phyloP scores from a whole-genome alignment of 2,329 filamentous ascomycete genomes.

The Pezicula carpinea region DNA sequence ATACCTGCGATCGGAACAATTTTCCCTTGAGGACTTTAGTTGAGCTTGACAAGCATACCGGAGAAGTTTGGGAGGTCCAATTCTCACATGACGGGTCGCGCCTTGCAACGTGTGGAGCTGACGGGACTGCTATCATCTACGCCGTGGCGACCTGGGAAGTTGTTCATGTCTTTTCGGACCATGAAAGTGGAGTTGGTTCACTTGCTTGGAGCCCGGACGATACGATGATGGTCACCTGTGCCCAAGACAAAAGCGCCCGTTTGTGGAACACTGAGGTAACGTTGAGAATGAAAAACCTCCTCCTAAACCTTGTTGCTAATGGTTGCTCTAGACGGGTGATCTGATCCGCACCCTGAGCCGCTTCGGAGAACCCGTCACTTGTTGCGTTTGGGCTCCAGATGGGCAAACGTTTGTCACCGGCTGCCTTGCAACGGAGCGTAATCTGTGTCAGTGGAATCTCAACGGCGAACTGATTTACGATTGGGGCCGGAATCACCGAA shows the following conservation, averaged over 20 bases:
- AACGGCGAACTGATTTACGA: slow-evolving; percentile 57
- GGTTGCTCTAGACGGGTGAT: slow-evolving; percentile 49
- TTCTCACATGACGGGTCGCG: slow-evolving; percentile 85
- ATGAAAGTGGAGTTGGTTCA: slow-evolving; percentile 69
- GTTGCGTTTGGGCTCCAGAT: slow-evolving; percentile 84
- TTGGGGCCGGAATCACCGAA: slow-evolving; percentile 67
- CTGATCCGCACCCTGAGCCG: slow-evolving; percentile 60
- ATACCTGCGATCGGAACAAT: slow-evolving; percentile 71
- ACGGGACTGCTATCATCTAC: slow-evolving; percentile 75
- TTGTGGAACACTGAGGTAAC: slow-evolving; percentile 70
- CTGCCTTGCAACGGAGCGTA: slow-evolving; percentile 62
- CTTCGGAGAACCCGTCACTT: slow-evolving; percentile 80
- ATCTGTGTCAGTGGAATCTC: slow-evolving; percentile 68
- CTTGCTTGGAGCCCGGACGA: slow-evolving; percentile 92
- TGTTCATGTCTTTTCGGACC: slow-evolving; percentile 57
- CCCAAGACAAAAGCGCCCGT: slow-evolving; percentile 65
- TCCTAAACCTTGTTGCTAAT: slow-evolving; percentile 15
- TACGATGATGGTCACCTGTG: slow-evolving; percentile 78
- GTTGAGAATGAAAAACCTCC: slow-evolving; percentile 8
- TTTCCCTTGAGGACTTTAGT: slow-evolving; percentile 72
- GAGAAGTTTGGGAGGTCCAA: slow-evolving; percentile 87
- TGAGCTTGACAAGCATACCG: slow-evolving; percentile 67
- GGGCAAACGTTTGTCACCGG: slow-evolving; percentile 75
- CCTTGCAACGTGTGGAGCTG: slow-evolving; percentile 77
- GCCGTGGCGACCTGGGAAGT: slow-evolving; percentile 67